Conservation (phyloP, 202 grass and related monocot species). For the Elaeis oleifera region DNA sequence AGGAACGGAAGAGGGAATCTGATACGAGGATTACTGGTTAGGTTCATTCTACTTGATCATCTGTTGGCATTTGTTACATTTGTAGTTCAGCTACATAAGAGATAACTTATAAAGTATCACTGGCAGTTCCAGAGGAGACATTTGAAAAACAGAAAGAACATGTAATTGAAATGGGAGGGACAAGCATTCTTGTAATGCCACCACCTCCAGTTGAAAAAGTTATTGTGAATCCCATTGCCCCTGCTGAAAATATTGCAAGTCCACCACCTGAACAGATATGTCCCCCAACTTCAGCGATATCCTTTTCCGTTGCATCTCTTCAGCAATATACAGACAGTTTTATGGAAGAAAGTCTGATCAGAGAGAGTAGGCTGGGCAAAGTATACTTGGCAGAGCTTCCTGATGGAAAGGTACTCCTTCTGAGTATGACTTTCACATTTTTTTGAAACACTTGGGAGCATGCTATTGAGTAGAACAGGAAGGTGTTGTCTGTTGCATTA, state of each 20-base stretch:
- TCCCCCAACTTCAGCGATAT: conserved; percentile 22
- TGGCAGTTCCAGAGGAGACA: background rate
- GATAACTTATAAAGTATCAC: background rate
- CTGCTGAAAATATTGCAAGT: conserved; percentile 5
- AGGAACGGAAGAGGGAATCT: background rate
- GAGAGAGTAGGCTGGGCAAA: conserved; percentile 61
- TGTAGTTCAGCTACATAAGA: background rate
- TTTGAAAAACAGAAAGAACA: conserved; percentile 7
- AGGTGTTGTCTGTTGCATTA: background rate
- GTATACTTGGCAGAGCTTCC: conserved; percentile 69
- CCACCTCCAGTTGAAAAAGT: conserved; percentile 10
- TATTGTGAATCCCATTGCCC: conserved; percentile 14
- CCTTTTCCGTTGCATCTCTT: conserved; percentile 75
- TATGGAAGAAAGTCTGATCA: conserved; percentile 60
- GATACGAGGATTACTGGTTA: background rate
- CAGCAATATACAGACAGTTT: conserved; percentile 90
- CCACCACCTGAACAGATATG: background rate
- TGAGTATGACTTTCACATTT: conserved; percentile 1
- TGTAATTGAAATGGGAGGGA: conserved; percentile 3
- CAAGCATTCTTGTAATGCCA: background rate
- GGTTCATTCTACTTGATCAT: background rate
- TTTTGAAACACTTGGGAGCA: background rate
- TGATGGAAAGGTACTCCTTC: conserved; percentile 49
- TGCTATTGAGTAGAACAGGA: background rate
- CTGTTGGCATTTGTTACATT: background rate